Conservation (phyloP, 148 eudicot species). For the Amaranthus cruentus region DNA sequence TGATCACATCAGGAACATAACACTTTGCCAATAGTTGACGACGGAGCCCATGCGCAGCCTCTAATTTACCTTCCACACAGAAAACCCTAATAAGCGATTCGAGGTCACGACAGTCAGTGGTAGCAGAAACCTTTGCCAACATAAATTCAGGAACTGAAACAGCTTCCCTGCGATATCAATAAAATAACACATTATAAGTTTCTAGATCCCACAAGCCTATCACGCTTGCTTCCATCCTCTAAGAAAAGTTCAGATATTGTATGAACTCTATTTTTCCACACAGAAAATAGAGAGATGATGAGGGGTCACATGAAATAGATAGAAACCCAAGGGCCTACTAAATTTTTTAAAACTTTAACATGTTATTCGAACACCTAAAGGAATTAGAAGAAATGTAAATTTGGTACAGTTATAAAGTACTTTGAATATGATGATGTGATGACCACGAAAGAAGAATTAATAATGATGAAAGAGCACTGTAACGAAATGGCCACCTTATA, state of each 20-base stretch:
- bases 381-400: not conserved
- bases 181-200: not conserved
- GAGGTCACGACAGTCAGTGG: conserved; percentile 24
- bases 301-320: not conserved
- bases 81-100: conserved; percentile 40
- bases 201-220: not conserved
- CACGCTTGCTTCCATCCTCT: conserved; percentile 3
- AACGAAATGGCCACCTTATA: conserved; percentile 41
- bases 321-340: not conserved
- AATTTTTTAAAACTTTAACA: not conserved
- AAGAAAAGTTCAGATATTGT: not conserved
- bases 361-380: not conserved
- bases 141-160: conserved; percentile 30
- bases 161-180: conserved; percentile 44
- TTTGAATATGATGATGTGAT: not conserved
- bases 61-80: conserved; percentile 58
- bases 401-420: not conserved
- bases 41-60: conserved; percentile 49
- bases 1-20: conserved; percentile 50
- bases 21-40: conserved; percentile 36
- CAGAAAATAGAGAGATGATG: not conserved
- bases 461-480: not conserved
- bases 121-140: conserved; percentile 16
- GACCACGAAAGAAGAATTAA: too few species aligned
- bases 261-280: not conserved